phyloP scores from a whole-genome alignment of 345 rosid genomes.

The Lenwebbia sp. region DNA sequence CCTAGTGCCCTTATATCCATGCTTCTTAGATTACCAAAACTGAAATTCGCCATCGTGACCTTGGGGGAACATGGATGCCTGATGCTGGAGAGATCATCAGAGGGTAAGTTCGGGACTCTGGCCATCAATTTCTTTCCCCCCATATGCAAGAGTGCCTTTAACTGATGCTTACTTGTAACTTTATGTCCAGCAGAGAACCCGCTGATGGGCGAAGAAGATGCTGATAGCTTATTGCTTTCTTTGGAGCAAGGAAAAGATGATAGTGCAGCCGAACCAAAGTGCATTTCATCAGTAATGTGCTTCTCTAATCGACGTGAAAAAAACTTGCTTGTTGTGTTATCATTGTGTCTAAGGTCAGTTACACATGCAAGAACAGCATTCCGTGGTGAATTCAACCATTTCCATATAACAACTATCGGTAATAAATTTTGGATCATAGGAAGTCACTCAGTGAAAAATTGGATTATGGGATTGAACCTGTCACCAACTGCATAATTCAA shows the following conservation, averaged over 20 bases:
- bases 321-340: neutral
- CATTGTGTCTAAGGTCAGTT: neutral
- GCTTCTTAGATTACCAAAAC: constrained; percentile 58
- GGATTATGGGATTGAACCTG: neutral
- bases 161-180: neutral
- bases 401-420: neutral
- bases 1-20: constrained; percentile 72
- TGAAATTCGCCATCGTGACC: constrained; percentile 74
- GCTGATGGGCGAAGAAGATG: constrained; percentile 42
- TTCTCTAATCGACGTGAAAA: neutral
- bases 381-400: neutral
- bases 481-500: neutral
- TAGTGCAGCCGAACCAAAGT: constrained; percentile 32
- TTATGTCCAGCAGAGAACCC: constrained; percentile 11
- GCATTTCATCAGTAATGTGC: constrained; percentile 43
- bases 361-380: neutral
- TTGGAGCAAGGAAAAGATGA: constrained; percentile 40
- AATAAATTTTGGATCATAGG: neutral
- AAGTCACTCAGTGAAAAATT: neutral
- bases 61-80: constrained; percentile 84
- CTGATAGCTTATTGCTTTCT: constrained; percentile 38
- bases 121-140: neutral
- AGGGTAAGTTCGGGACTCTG: constrained; percentile 27
- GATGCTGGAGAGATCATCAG: constrained; percentile 62
- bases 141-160: neutral